Conservation (phyloP, 495 filamentous ascomycete species). For the Elaphomyces granulatus region DNA sequence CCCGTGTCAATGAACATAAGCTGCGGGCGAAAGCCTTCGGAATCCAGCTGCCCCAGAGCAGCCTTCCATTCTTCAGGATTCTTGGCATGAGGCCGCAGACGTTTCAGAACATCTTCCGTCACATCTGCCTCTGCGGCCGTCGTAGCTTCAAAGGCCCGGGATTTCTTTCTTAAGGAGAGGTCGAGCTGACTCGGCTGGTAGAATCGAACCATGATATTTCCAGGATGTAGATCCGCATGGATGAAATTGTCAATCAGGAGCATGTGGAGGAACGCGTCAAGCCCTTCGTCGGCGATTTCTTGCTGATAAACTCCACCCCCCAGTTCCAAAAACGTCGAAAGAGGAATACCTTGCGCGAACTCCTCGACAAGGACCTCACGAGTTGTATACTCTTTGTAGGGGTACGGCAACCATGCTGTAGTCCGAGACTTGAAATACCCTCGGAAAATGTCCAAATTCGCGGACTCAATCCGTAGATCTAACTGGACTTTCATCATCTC, state of each 20-base stretch:
- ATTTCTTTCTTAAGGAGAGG: constrained; percentile 40
- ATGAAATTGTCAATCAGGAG: constrained; percentile 95
- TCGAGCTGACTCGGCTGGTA: constrained; percentile 66
- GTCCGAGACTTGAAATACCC: constrained; percentile 78
- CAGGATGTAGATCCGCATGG: constrained; percentile 95
- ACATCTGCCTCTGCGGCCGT: constrained; percentile 48
- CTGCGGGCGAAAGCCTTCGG: constrained; percentile 84
- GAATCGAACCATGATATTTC: constrained; percentile 99
- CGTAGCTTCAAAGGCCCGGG: constrained; percentile 38
- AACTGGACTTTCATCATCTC: constrained; percentile 98
- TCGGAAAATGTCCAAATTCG: constrained; percentile 80
- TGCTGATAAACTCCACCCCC: constrained; percentile 87
- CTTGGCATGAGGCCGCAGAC: constrained; percentile 57
- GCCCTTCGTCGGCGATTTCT: constrained; percentile 88
- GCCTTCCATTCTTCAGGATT: constrained; percentile 52
- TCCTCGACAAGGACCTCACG: constrained; percentile 90
- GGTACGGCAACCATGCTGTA: constrained; percentile 92
- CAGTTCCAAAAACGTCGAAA: constrained; percentile 76
- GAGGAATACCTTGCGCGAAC: constrained; percentile 84
- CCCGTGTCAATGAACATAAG: constrained; percentile 97
- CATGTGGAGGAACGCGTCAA: constrained; percentile 98
- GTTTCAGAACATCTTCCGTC: constrained; percentile 70
- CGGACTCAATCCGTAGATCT: constrained; percentile 86
- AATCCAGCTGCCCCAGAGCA: constrained; percentile 64
- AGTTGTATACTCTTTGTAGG: constrained; percentile 81